phyloP scores from a whole-genome alignment of 805 yeast species.

The Schizosaccharomyces osmophilus region DNA sequence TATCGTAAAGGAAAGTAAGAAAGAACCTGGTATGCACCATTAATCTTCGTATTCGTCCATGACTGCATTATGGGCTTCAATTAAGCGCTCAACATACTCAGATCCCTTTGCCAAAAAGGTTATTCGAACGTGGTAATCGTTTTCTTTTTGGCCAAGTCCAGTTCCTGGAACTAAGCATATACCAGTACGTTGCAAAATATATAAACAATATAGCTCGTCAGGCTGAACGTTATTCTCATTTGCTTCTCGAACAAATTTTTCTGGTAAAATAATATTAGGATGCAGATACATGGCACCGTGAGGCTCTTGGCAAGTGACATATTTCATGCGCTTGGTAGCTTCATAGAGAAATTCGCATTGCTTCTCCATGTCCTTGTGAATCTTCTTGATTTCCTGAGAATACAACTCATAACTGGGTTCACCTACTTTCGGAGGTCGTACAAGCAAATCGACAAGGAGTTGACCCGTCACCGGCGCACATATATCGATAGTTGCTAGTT shows the following conservation, averaged over 20 bases:
- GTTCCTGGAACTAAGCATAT: slow-evolving; percentile 94
- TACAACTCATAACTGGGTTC: slow-evolving; percentile 51
- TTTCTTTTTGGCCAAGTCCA: slow-evolving; percentile 83
- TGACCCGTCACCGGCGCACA: slow-evolving; percentile 94
- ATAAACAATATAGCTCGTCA: slow-evolving; percentile 75
- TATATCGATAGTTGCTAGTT: slow-evolving; percentile 70
- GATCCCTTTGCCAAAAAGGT: slow-evolving; percentile 90
- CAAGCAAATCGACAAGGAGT: slow-evolving; percentile 77
- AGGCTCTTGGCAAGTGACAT: slow-evolving; percentile 67
- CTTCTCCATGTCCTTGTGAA: slow-evolving; percentile 34
- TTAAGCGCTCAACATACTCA: slow-evolving; percentile 67
- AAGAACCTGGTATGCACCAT: not conserved
- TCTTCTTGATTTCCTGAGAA: slow-evolving; percentile 32
- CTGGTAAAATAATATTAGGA: slow-evolving; percentile 50
- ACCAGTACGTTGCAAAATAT: slow-evolving; percentile 66
- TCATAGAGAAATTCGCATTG: slow-evolving; percentile 43
- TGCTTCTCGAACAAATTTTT: slow-evolving; percentile 39
- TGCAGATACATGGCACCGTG: slow-evolving; percentile 95
- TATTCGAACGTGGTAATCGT: slow-evolving; percentile 81
- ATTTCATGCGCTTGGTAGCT: slow-evolving; percentile 57
- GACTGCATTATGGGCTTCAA: slow-evolving; percentile 51
- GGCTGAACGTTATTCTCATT: slow-evolving; percentile 30
- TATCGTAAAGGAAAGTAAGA: no score
- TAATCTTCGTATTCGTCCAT: slow-evolving; percentile 23
- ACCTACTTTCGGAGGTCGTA: slow-evolving; percentile 65